Evolutionary conservation across 140 eudicot species (phyloP).

Genomic region (Cichorium intybus): DNA sequence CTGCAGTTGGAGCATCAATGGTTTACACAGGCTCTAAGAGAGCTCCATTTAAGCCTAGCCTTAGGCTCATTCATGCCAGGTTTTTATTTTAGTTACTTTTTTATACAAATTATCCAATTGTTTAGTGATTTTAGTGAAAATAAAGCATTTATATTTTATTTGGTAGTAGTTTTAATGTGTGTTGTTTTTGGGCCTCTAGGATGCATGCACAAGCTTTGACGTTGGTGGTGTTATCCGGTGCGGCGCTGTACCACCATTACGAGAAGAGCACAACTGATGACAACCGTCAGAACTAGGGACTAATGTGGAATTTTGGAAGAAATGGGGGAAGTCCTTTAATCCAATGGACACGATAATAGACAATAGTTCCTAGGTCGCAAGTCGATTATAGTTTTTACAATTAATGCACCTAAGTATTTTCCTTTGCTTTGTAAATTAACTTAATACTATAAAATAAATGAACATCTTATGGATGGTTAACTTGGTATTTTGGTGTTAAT

Average conservation of each 20-base stretch:
- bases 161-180: neutral
- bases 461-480: neutral
- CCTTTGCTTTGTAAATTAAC: constrained; percentile 11
- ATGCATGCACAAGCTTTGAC: constrained; percentile 96
- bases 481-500: neutral
- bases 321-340: constrained; percentile 5
- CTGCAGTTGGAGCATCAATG: constrained; percentile 76
- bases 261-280: constrained; percentile 37
- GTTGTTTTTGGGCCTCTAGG: constrained; percentile 28
- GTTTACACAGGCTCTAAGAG: constrained; percentile 47
- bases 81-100: neutral
- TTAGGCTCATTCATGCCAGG: constrained; percentile 97
- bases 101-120: neutral
- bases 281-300: constrained; percentile 25
- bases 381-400: constrained; percentile 9
- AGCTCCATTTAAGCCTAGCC: constrained; percentile 76
- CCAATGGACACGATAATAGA: constrained; percentile 6
- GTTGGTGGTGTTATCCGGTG: constrained; percentile 86
- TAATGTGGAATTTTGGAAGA: neutral
- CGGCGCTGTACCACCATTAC: constrained; percentile 76
- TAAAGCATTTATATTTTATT: neutral
- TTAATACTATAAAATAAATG: neutral
- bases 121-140: neutral
- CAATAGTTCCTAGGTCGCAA: neutral
- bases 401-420: constrained; percentile 10